Evolutionary conservation across 1,284 basidiomycete species (phyloP), one percentile per base, ranked within the genome.

Genomic region (Ceratobasidium sp.): DNA sequence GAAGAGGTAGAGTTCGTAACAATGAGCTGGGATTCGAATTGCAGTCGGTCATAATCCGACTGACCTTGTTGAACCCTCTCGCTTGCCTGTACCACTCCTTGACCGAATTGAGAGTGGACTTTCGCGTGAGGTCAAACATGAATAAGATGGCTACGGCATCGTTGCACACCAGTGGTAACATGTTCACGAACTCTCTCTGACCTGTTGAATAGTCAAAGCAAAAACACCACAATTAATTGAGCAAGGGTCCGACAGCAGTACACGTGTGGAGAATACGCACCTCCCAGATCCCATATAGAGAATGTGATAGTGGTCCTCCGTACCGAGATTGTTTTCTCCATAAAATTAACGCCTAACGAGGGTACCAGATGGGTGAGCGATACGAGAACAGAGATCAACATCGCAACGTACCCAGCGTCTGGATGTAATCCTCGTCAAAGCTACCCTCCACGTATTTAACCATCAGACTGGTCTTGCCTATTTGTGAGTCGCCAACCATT

Each of bases 1-100:
- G 55, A 63, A 47, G 46, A 35, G 6, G 49, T 46, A 47, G 43
- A n/a, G 14, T n/a, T 38, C 11, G 44, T 44, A 21, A 26, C 16
- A 3, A 52, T 64, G 46, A 64, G 62, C 46, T 18, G 30, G n/a
- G 49, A 44, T 55, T 16, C 44, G 43, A 35, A 43, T 14, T 4
- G 32, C 5, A 57, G 43, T 59, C 6, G 16, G 11, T 28, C 11
- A 6, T 32, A 28, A 35, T 7, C 2, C 41, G 1, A 82, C 87
- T 61, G 73, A 94, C 95, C 88, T 98, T 98, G 85, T 98, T 98
- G 84, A 98, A 98, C 8, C 97, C 97, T 77, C 97, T 86, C 55
- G 96, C 96, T 85, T 98, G 97, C 78, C 97, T 87, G 86, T 98
- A 98, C 97, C 97, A 98, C 82, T 98, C 97, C 83, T 98, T 98